A percentile compares a stretch with the other conserved stretches of the same genome.
Evolutionary conservation across 352 stramenopile species (phyloP).

Genomic region (Globisporangium barbulae): DNA sequence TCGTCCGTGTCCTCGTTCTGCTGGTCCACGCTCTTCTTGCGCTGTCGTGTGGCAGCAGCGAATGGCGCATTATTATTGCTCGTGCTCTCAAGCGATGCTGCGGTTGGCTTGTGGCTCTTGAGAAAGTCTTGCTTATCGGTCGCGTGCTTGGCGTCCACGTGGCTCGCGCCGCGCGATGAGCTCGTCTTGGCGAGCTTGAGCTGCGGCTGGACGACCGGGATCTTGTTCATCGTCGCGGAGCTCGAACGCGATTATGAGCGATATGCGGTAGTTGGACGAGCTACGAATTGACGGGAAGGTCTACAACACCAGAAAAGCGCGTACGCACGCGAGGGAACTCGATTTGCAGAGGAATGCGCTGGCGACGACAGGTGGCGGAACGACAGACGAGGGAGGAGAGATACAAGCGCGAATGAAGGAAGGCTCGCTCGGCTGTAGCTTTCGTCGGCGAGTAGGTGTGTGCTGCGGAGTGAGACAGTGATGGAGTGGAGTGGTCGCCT

Average conservation of each 20-base stretch:
- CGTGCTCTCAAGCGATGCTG: neutral
- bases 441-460: neutral
- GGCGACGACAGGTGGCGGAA: neutral
- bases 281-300: neutral
- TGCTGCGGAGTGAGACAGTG: constrained; percentile 1
- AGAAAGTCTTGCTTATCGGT: neutral
- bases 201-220: constrained; percentile 26
- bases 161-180: constrained; percentile 22
- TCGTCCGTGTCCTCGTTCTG: constrained; percentile 16
- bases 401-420: too few relatives aligned
- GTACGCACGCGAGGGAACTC: neutral
- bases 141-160: constrained; percentile 8
- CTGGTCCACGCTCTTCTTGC: constrained; percentile 19
- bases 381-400: too few relatives aligned
- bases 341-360: neutral
- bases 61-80: neutral
- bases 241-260: neutral
- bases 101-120: neutral
- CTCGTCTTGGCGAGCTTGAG: constrained; percentile 28
- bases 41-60: neutral
- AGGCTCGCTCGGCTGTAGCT: neutral
- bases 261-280: neutral
- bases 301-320: constrained; percentile 12
- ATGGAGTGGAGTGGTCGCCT: neutral
- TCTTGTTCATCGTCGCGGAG: constrained; percentile 24